phyloP scores from a whole-genome alignment of 2,329 filamentous ascomycete species.

The Sclerotinia borealis region DNA sequence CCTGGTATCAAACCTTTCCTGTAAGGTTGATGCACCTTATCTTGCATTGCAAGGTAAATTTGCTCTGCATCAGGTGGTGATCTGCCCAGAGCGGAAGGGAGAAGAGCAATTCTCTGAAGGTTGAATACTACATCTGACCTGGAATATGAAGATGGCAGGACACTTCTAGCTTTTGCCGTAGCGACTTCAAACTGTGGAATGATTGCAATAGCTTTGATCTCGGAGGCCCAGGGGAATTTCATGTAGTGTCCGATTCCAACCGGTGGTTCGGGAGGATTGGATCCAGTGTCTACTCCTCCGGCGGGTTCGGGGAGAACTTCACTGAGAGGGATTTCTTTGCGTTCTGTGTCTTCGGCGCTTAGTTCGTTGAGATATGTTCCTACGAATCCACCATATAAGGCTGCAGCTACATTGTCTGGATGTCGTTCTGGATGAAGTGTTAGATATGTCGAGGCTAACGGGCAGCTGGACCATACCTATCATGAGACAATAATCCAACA shows the following conservation, averaged over 20 bases:
- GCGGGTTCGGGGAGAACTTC: conserved; percentile 89
- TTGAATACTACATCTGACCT: conserved; percentile 86
- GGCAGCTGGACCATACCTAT: conserved; percentile 54
- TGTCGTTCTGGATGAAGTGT: conserved; percentile 58
- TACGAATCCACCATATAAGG: conserved; percentile 92
- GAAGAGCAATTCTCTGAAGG: conserved; percentile 83
- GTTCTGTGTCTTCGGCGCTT: conserved; percentile 78
- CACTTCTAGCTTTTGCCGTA: conserved; percentile 84
- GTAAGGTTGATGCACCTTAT: conserved; percentile 97
- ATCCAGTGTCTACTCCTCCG: conserved; percentile 84
- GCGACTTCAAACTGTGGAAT: conserved; percentile 94
- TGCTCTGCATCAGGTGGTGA: conserved; percentile 87
- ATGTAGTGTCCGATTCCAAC: conserved; percentile 91
- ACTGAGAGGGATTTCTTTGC: conserved; percentile 87
- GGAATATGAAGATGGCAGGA: conserved; percentile 74
- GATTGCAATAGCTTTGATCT: conserved; percentile 95
- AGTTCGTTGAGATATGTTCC: conserved; percentile 94
- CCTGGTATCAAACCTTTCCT: conserved; percentile 87
- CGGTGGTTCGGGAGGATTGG: conserved; percentile 82
- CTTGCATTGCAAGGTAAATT: conserved; percentile 97
- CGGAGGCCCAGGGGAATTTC: conserved; percentile 86
- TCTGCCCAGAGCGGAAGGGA: conserved; percentile 83
- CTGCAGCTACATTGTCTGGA: conserved; percentile 90
- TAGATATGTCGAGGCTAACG: not conserved
- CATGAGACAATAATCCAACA: conserved; percentile 97